Evolutionary conservation across 116 monocot species (phyloP), one percentile per base, ranked within the genome.

Genomic region (Zostera marina): DNA sequence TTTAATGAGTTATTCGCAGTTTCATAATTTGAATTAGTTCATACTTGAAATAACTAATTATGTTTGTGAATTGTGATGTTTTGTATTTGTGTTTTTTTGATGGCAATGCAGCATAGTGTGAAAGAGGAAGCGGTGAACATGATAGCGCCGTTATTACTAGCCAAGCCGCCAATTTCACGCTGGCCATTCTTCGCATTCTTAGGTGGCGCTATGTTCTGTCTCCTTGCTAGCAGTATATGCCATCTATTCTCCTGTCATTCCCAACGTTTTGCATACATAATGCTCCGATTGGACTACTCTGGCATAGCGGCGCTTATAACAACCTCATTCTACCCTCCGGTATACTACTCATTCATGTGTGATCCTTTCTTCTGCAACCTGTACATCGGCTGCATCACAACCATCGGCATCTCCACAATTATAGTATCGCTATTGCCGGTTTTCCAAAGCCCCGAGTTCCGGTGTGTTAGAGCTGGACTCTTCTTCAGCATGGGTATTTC

Each of bases 281-380:
- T 96, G 96, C 89, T 85, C 20, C 81, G 89, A 5, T 73, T 96
- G 24, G 96, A 96, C 46, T 89, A 96, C 52, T 75, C 96, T 3
- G 96, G 96, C 25, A 89, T 96, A 41, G 79, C 96, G 4, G 81
- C 85, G 15, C 84, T 96, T 11, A 96, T 96, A 14, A 54, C 81
- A 13, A 85, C 85, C 21, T 96, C 96, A 2, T 96, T 89, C 78
- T 96, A 96, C 66, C 94, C 89, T 26, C 76, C 84, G 0, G 94
- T 88, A 16, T 96, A 96, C 80, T 96, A 96, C 62, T 96, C 96
- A 42, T 96, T 96, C 80, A 79, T 96, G 85, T 96, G 96, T 60
- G 46, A 85, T 32, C 89, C 90, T 8, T 78, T 85, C 70, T 96
- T 89, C 66, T 75, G 85, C 83, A 66, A 72, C 60, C 69, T 96